These are phyloP conservation scores for Mastigamoeba balamuthi DNA, from an alignment of 78 protist species.

Conservation along the genomic window DNA sequence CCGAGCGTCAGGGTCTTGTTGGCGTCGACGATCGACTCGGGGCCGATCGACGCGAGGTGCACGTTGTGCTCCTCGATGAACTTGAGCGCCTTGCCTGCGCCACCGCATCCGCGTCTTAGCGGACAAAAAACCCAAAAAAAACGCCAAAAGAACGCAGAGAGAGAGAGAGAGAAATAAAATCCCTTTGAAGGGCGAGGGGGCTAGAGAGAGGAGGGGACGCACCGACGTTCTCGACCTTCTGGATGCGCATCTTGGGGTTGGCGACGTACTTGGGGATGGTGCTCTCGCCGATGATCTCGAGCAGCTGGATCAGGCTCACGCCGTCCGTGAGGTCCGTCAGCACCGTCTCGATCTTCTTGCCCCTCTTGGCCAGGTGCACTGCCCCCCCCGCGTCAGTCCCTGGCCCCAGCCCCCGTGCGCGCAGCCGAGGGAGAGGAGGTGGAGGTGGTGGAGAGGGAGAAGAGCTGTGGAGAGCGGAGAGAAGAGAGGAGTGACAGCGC, in stretches of 20 bases:
- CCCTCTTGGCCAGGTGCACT: slow-evolving; percentile 45
- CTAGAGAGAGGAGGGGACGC: slow-evolving; percentile 9
- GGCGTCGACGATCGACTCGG: slow-evolving; percentile 13
- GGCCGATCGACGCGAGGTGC: not conserved
- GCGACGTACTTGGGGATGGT: slow-evolving; percentile 39
- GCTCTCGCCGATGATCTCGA: slow-evolving; percentile 33
- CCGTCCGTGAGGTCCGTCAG: slow-evolving; percentile 43
- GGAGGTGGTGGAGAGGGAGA: too few species aligned
- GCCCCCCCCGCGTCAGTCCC: too few species aligned
- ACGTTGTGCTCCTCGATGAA: slow-evolving; percentile 3
- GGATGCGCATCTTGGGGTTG: slow-evolving; percentile 48
- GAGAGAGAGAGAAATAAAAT: too few species aligned
- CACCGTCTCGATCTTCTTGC: slow-evolving; percentile 24
- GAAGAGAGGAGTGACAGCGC: too few species aligned
- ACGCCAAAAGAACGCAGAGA: slow-evolving; percentile 33
- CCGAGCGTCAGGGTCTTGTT: slow-evolving; percentile 54
- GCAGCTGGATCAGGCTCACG: slow-evolving; percentile 37
- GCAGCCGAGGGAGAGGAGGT: too few species aligned
- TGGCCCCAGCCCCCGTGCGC: too few species aligned
- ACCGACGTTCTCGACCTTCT: slow-evolving; percentile 45
- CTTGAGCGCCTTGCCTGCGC: slow-evolving; percentile 6
- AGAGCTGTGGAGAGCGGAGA: too few species aligned
- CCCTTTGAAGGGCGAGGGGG: slow-evolving; percentile 12
- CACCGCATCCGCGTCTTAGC: not conserved
- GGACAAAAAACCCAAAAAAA: not conserved